A percentile compares a stretch with the other conserved stretches of the same genome.
phyloP scores from a whole-genome alignment of 2,329 filamentous ascomycete genomes.

The Rhytidhysteron rufulum region DNA sequence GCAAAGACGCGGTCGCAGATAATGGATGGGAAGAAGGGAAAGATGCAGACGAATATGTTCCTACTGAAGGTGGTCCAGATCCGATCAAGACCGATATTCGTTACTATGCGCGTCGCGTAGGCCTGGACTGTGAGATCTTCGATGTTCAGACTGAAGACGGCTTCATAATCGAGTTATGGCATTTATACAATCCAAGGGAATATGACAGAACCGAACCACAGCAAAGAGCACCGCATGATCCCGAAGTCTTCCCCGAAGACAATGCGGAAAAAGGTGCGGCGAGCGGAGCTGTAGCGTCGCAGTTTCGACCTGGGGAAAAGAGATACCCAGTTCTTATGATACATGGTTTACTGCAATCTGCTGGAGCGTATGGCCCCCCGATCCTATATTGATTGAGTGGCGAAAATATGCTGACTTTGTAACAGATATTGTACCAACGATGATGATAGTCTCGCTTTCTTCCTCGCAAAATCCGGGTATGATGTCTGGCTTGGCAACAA shows the following conservation, averaged over 20 bases:
- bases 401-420: not conserved
- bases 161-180: slow-evolving; percentile 85
- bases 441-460: slow-evolving; percentile 85
- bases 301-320: slow-evolving; percentile 40
- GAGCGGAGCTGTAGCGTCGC: slow-evolving; percentile 17
- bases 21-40: slow-evolving; percentile 35
- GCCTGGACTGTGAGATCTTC: slow-evolving; percentile 78
- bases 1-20: slow-evolving; percentile 15
- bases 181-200: slow-evolving; percentile 79
- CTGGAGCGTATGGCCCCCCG: slow-evolving; percentile 70
- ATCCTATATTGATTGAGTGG: no score
- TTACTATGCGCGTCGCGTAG: slow-evolving; percentile 85
- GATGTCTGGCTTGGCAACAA: slow-evolving; percentile 97
- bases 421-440: slow-evolving; percentile 70
- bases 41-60: slow-evolving; percentile 58
- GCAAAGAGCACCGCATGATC: slow-evolving; percentile 53
- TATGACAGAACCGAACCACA: slow-evolving; percentile 52
- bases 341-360: slow-evolving; percentile 82
- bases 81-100: slow-evolving; percentile 71
- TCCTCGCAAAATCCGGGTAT: slow-evolving; percentile 84
- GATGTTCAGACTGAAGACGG: slow-evolving; percentile 91
- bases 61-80: slow-evolving; percentile 77
- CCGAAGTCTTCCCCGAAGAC: slow-evolving; percentile 57
- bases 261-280: slow-evolving; percentile 15
- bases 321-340: slow-evolving; percentile 84